These are phyloP conservation scores for Yarrowia keelungensis DNA, from an alignment of 805 yeast genomes.

Conservation along the genomic window DNA sequence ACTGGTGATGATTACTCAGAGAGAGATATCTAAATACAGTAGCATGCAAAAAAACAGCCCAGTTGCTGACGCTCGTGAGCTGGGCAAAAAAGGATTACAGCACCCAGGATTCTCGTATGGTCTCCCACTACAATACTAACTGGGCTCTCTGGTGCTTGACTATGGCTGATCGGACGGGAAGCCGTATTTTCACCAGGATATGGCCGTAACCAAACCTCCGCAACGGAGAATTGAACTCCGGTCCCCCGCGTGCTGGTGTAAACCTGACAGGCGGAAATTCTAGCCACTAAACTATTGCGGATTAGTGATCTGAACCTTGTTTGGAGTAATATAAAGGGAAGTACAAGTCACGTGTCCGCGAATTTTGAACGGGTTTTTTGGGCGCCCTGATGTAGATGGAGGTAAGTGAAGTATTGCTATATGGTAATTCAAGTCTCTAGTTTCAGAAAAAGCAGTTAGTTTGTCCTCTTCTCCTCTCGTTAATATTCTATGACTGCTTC, in stretches of 20 bases:
- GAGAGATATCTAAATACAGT: no score
- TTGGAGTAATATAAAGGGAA: background rate
- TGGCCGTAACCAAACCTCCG: constrained; percentile 37
- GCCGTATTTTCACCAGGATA: constrained; percentile 38
- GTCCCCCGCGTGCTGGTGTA: constrained; percentile 36
- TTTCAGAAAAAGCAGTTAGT: background rate
- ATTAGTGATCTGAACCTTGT: background rate
- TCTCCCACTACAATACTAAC: constrained; percentile 38
- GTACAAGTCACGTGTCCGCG: background rate
- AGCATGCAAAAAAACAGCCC: background rate
- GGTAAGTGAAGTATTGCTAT: no score
- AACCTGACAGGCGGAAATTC: constrained; percentile 52
- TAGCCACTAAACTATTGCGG: constrained; percentile 52
- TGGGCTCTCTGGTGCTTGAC: constrained; percentile 38
- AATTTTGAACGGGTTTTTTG: no score
- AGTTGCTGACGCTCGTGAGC: background rate
- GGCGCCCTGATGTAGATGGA: no score
- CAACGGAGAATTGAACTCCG: constrained; percentile 38
- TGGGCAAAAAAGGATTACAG: constrained; percentile 22
- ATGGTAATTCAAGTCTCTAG: background rate
- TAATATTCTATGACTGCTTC: no score
- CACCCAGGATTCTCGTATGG: constrained; percentile 38
- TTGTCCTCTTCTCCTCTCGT: no score
- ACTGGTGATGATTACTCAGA: no score
- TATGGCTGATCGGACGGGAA: constrained; percentile 38